Percentiles rank a stretch among this genome's conserved stretches.
phyloP scores from a whole-genome alignment of 2,329 filamentous ascomycete species.

The Venturia oleaginea region DNA sequence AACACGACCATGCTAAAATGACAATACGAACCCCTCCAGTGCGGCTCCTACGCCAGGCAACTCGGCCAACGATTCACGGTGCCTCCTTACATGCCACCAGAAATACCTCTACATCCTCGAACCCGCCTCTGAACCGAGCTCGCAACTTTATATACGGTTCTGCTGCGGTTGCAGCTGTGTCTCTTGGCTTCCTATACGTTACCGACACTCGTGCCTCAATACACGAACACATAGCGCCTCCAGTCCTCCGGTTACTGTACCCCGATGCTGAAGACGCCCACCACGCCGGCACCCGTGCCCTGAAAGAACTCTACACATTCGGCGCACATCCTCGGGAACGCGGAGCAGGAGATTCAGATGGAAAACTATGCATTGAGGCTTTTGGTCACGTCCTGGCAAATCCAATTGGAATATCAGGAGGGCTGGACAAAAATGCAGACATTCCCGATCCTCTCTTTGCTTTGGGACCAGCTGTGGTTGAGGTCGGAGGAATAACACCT shows the following conservation, averaged over 20 bases:
- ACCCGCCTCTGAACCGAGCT: slow-evolving; percentile 7
- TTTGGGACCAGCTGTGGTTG: slow-evolving; percentile 76
- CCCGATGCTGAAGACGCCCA: slow-evolving; percentile 89
- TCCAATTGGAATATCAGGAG: slow-evolving; percentile 89
- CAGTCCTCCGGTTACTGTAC: slow-evolving; percentile 54
- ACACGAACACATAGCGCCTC: slow-evolving; percentile 47
- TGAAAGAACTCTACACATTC: slow-evolving; percentile 65
- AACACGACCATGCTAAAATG: slow-evolving; percentile 10
- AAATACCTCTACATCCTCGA: slow-evolving; percentile 5
- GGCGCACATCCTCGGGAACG: slow-evolving; percentile 78
- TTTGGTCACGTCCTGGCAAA: slow-evolving; percentile 73
- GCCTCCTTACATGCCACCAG: slow-evolving; percentile 1
- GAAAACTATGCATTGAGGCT: slow-evolving; percentile 52
- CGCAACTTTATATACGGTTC: slow-evolving; percentile 44
- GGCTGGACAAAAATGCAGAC: slow-evolving; percentile 89
- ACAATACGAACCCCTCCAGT: slow-evolving; percentile 2
- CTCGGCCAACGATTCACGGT: neutral
- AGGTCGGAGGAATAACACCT: slow-evolving; percentile 86
- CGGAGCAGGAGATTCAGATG: slow-evolving; percentile 28
- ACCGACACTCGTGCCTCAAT: slow-evolving; percentile 46
- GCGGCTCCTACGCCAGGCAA: neutral
- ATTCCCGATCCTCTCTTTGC: slow-evolving; percentile 78
- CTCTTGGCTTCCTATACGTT: slow-evolving; percentile 41
- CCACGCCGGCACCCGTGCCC: slow-evolving; percentile 59
- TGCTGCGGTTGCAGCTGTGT: slow-evolving; percentile 39